Percentiles rank a stretch among this genome's conserved stretches.
Conservation (phyloP, 768 basidiomycete species). For the Termitomyces sp. region DNA sequence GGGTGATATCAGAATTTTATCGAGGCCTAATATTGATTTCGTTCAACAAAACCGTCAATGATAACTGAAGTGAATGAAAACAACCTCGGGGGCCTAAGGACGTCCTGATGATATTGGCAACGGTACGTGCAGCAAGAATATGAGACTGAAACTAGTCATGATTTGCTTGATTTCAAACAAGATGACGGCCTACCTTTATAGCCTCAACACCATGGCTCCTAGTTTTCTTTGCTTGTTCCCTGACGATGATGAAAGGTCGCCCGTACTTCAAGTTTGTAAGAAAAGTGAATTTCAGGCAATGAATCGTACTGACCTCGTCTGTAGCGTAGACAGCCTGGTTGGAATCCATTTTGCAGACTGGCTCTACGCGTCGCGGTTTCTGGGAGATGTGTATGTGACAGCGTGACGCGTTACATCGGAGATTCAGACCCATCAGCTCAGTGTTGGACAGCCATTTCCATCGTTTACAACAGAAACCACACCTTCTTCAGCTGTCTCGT, state of each 20-base stretch:
- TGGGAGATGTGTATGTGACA: slow-evolving; percentile 22
- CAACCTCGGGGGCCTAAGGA: slow-evolving; percentile 92
- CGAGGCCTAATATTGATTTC: slow-evolving; percentile 55
- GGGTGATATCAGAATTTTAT: slow-evolving; percentile 91
- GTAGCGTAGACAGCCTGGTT: slow-evolving; percentile 74
- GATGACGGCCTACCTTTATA: slow-evolving; percentile 64
- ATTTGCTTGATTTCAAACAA: slow-evolving; percentile 10
- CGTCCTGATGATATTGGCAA: slow-evolving; percentile 91
- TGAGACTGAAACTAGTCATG: slow-evolving; percentile 53
- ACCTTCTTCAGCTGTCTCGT: slow-evolving; percentile 19
- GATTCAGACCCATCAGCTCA: slow-evolving; percentile 19
- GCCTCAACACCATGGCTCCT: slow-evolving; percentile 90
- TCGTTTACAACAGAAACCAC: slow-evolving; percentile 26
- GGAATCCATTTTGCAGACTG: slow-evolving; percentile 29
- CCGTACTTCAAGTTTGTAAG: slow-evolving; percentile 59
- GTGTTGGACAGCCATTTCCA: slow-evolving; percentile 28
- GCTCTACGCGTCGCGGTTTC: slow-evolving; percentile 27
- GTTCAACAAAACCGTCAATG: background rate
- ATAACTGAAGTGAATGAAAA: slow-evolving; percentile 6
- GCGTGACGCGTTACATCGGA: slow-evolving; percentile 27
- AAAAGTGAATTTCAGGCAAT: background rate
- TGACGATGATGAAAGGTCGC: slow-evolving; percentile 94
- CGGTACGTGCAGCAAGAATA: slow-evolving; percentile 91
- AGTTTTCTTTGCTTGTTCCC: slow-evolving; percentile 91
- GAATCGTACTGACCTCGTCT: slow-evolving; percentile 56